Base-by-base conservation (phyloP, 2,329 filamentous ascomycete genomes). In the Trichoderma atroviride region DNA sequence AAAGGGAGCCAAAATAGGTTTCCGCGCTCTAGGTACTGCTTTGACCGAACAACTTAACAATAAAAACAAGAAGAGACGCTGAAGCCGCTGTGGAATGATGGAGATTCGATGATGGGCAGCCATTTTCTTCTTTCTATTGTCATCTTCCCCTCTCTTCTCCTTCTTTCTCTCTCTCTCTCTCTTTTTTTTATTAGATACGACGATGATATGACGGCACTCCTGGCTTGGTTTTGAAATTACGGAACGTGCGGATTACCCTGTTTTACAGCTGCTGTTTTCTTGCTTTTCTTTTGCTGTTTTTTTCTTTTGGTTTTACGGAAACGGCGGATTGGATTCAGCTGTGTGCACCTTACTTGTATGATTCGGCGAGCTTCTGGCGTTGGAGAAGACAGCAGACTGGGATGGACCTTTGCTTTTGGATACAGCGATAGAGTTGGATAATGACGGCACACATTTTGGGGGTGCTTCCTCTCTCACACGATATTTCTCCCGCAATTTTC, bases 1-100 rank as follows among this genome's bases (percentile, higher is more conserved):
- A 13, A 86, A 86, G 71, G 84, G 83, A 5, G 82, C 82, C 56
- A 83, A 83, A 64, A 77, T 86, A 3, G 84, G 83, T 1, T 83
- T 83, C 2, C 83, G 83, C 2, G 84, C 84, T 2, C 70, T 86
- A 1, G 83, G 83, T 22, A 84, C 84, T 1, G 84, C 83, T 0
- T 75, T 85, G 22, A 80, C 84, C 50, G 83, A 85, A 69, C 82
- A 83, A 0, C 81, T 85, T 37, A 79, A 83, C 58, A 76, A 76
- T 2, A 74, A 78, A 66, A 24, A 55, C 50, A 64, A 31, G 80
- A 79, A 73, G 74, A 79, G 14, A 74, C 76, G 2, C 63, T 72
- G 31, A 43, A n/a, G 1, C 7, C 6, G 74, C 75, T 19, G 11
- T 5, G n/a, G 11, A 50, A 2, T 24, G 9, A 50, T 24, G 47